These are phyloP conservation scores for Drosera spatulata DNA, from an alignment of 179 eudicot species.

Conservation along the genomic window DNA sequence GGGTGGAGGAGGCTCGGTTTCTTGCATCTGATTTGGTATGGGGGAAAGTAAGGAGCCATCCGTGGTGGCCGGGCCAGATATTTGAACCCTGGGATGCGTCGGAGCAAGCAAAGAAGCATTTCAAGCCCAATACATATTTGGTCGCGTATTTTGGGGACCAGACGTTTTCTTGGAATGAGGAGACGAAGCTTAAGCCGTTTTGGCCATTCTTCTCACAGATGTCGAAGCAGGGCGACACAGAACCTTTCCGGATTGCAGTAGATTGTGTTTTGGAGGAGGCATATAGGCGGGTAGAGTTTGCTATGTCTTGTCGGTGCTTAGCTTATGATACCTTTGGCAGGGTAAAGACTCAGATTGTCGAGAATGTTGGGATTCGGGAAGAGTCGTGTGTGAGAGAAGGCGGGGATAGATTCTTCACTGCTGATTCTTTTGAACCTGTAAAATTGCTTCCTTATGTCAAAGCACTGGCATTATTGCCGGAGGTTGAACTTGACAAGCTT, in stretches of 20 bases:
- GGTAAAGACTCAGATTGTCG: slow-evolving; percentile 16
- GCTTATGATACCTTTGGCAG: slow-evolving; percentile 14
- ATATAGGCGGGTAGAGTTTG: slow-evolving; percentile 26
- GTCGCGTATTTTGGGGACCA: slow-evolving; percentile 78
- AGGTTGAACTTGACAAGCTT: slow-evolving; percentile 14
- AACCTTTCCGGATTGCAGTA: slow-evolving; percentile 44
- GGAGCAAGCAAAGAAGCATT: slow-evolving; percentile 33
- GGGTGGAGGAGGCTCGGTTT: slow-evolving; percentile 11
- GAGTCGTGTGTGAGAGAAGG: slow-evolving; percentile 18
- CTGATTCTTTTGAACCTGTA: slow-evolving; percentile 33
- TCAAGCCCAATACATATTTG: slow-evolving; percentile 25
- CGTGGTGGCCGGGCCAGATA: slow-evolving; percentile 24
- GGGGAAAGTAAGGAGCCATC: slow-evolving; percentile 66
- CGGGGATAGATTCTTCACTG: slow-evolving; percentile 34
- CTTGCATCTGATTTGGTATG: slow-evolving; percentile 43
- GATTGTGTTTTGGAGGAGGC: slow-evolving; percentile 29
- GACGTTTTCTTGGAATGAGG: slow-evolving; percentile 68
- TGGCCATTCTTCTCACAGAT: slow-evolving; percentile 39
- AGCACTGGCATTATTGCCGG: slow-evolving; percentile 32
- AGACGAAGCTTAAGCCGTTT: slow-evolving; percentile 54
- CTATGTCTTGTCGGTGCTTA: slow-evolving; percentile 23
- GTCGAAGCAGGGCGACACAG: slow-evolving; percentile 43
- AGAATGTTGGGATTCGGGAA: slow-evolving; percentile 19
- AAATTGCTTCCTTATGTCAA: slow-evolving; percentile 32
- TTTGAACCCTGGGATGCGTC: slow-evolving; percentile 50